phyloP scores from a whole-genome alignment of 2,329 filamentous ascomycete genomes.

The Capronia americana region DNA sequence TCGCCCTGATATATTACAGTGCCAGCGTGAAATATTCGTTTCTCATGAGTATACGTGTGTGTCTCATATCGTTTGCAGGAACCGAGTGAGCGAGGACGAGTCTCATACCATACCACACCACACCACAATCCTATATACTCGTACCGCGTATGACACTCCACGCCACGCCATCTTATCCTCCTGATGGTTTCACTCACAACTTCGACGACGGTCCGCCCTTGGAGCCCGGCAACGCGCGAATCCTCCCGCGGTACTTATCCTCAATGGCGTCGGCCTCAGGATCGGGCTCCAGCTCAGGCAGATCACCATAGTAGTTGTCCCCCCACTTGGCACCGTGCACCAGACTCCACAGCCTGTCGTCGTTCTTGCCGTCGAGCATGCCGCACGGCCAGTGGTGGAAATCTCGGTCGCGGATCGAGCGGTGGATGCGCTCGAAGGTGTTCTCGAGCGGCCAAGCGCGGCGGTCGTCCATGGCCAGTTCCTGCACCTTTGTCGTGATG shows the following conservation, averaged over 20 bases:
- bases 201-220: slow-evolving; percentile 29
- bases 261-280: slow-evolving; percentile 26
- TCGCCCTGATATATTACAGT: no score
- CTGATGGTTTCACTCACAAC: slow-evolving; percentile 36
- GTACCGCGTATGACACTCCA: no score
- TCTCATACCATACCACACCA: no score
- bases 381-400: slow-evolving; percentile 20
- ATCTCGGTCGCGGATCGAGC: slow-evolving; percentile 28
- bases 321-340: neutral
- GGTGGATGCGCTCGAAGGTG: slow-evolving; percentile 26
- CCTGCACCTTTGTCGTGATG: neutral
- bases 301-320: slow-evolving; percentile 2
- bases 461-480: slow-evolving; percentile 19
- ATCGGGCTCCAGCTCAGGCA: slow-evolving; percentile 24
- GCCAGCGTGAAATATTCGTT: no score
- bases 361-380: slow-evolving; percentile 16
- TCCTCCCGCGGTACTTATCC: slow-evolving; percentile 27
- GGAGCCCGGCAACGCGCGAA: slow-evolving; percentile 22
- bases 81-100: no score
- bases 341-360: neutral
- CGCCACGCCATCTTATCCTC: no score
- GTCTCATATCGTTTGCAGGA: no score
- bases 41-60: no score
- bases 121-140: no score
- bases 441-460: slow-evolving; percentile 24